These are phyloP conservation scores for Sphagnum tenellum DNA, from an alignment of 225 moss, liverwort and hornwort genomes.

Conservation along the genomic window DNA sequence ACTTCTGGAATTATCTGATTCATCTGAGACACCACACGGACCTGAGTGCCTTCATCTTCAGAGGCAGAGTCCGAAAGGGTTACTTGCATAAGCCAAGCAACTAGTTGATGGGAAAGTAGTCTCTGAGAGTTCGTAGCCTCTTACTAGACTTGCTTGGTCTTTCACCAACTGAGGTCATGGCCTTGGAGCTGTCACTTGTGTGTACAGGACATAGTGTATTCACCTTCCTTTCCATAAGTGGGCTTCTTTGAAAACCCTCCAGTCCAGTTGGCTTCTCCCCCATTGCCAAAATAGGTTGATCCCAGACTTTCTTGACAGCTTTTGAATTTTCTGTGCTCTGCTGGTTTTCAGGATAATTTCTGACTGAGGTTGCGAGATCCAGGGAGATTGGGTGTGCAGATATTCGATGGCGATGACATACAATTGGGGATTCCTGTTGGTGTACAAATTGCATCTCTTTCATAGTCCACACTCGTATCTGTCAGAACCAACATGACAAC, in stretches of 20 bases:
- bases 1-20: too few species aligned
- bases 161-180: conserved; percentile 16
- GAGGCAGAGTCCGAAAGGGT: too few species aligned
- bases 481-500: neutral
- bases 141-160: conserved; percentile 10
- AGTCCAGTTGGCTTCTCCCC: conserved; percentile 5
- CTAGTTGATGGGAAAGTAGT: conserved; percentile 25
- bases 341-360: neutral
- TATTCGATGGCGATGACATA: conserved; percentile 24
- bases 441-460: conserved; percentile 48
- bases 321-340: conserved; percentile 13
- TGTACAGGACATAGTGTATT: conserved; percentile 15
- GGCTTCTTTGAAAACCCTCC: conserved; percentile 2
- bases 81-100: too few species aligned
- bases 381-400: conserved; percentile 23
- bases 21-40: too few species aligned
- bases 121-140: conserved; percentile 38
- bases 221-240: conserved; percentile 20
- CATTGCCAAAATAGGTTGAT: conserved; percentile 6
- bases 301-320: conserved; percentile 4
- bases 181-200: conserved; percentile 14
- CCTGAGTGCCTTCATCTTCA: too few species aligned
- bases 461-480: conserved; percentile 77
- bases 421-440: conserved; percentile 21
- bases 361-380: neutral